Conservation (phyloP, 345 rosid species). For the Raphanus sativus region DNA sequence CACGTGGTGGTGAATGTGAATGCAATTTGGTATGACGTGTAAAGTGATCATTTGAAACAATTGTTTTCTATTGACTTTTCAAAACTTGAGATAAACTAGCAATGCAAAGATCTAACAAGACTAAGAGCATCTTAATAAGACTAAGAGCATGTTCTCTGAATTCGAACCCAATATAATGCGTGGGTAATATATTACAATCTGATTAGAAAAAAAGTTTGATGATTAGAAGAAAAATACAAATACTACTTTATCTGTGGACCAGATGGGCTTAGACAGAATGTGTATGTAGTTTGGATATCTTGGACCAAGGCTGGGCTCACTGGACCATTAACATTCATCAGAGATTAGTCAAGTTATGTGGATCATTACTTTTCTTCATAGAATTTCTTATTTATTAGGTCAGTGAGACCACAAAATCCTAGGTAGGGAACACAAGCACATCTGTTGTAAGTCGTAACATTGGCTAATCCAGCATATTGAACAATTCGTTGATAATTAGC, state of each 20-base stretch:
- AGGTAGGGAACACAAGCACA: neutral
- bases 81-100: neutral
- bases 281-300: neutral
- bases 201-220: neutral
- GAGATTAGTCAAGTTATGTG: neutral
- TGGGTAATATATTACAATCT: neutral
- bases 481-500: neutral
- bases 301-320: neutral
- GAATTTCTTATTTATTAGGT: neutral
- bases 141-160: neutral
- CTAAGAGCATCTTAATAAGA: neutral
- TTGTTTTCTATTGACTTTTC: neutral
- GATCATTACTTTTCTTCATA: neutral
- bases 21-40: conserved; percentile 15
- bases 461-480: neutral
- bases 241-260: neutral
- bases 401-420: neutral
- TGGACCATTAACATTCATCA: neutral
- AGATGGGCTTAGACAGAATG: conserved; percentile 10
- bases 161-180: neutral
- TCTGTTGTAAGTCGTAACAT: neutral
- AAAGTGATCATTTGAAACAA: neutral
- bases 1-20: neutral
- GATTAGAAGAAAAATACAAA: neutral
- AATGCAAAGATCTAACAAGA: neutral